Evolutionary conservation across 352 stramenopile genomes (phyloP), one percentile per base, ranked within the genome.

Genomic region (Phytophthora vignae): DNA sequence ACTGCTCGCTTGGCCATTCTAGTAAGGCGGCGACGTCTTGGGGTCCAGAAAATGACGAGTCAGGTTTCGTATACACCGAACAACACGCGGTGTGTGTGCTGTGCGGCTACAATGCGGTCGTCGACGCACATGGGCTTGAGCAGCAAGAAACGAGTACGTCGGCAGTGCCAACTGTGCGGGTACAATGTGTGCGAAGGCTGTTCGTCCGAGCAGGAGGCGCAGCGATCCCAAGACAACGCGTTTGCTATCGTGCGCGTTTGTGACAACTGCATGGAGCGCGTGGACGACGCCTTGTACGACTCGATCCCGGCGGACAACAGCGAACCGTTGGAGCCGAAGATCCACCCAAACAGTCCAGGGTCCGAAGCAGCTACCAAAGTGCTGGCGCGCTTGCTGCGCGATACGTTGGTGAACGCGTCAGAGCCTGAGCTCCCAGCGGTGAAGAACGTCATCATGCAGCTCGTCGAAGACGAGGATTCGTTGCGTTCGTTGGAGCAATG

Each of bases 101-200:
- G 83, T 55, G 78, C 71, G 15, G 52, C 52, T 17, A 67, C 64
- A 31, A 70, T 90, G 55, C 61, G 63, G 22, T 64, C 67, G 19
- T 66, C 64, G 25, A 66, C 64, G 29, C 64, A 79, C 21, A 55
- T 76, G 61, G 54, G 56, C 9, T 49, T 64, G 15, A 82, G 71
- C 52, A 85, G 76, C 55, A 72, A 65, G 36, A 76, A 72, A 55
- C 64, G 64, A 9, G 64, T 71, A 55, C 33, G 55, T 44, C 46
- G 33, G 9, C 72, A 79, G 3, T 91, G 83, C 46, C 71, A 79
- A 15, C 67, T 91, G 11, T 89, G 83, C 48, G 78, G 83, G 29
- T 82, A 84, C 49, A 72, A 65, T 31, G 82, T 89, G 22, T 91
- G 83, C 53, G 71, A 79, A 21, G 76, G 77, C 3, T 91, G 81